Evolutionary conservation across 2,329 filamentous ascomycete species (phyloP).

Genomic region (Colletotrichum brevisporum): DNA sequence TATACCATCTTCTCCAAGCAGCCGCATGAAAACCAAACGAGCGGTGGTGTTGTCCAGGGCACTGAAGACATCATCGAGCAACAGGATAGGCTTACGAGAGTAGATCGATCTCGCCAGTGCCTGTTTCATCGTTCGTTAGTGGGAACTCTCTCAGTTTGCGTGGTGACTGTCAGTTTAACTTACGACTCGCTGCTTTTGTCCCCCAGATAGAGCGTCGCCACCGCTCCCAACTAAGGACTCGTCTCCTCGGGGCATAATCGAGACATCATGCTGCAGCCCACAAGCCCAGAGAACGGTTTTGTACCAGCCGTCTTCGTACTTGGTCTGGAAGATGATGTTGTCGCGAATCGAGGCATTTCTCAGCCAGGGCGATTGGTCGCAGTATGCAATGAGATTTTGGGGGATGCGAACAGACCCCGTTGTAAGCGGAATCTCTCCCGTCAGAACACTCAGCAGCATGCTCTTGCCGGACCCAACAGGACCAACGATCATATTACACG

Average conservation of each 20-base stretch:
- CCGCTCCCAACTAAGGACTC: neutral
- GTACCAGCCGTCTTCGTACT: constrained; percentile 42
- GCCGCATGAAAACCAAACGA: neutral
- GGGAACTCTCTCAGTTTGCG: neutral
- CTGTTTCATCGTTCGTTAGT: neutral
- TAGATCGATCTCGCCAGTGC: constrained; percentile 6
- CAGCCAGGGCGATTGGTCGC: constrained; percentile 44
- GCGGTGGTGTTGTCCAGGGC: neutral
- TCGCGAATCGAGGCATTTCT: constrained; percentile 43
- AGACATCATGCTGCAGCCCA: constrained; percentile 24
- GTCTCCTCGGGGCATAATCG: neutral
- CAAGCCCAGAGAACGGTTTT: constrained; percentile 42
- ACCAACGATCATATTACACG: constrained; percentile 36
- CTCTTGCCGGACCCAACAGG: constrained; percentile 42
- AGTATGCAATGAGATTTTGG: constrained; percentile 36
- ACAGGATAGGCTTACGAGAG: neutral
- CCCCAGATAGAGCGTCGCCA: neutral
- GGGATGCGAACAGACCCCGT: neutral
- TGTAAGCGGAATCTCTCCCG: constrained; percentile 32
- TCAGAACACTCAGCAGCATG: constrained; percentile 32
- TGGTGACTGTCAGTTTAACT: neutral
- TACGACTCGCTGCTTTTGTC: constrained; percentile 7
- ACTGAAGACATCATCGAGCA: neutral
- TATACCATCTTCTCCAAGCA: neutral
- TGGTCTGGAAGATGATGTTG: constrained; percentile 44